phyloP scores from a whole-genome alignment of 2,329 filamentous ascomycete species.

The Knufia fluminis region DNA sequence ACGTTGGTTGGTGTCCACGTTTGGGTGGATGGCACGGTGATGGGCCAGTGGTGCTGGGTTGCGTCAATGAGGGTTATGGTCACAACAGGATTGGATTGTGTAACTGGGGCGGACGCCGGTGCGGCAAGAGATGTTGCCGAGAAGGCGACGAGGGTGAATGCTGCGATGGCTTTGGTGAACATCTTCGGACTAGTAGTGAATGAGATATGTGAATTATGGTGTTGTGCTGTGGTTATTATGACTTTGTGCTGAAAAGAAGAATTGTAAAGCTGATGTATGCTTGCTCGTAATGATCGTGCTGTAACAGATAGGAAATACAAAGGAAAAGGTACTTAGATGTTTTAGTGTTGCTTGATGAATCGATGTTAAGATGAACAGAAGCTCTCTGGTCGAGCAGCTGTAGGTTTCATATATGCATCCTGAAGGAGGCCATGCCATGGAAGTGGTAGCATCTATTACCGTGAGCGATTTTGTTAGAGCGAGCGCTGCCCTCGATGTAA shows the following conservation, averaged over 20 bases:
- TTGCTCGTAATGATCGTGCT: constrained; percentile 1
- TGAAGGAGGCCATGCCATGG: too few species aligned
- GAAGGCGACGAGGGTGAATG: neutral
- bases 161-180: constrained; percentile 2
- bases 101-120: neutral
- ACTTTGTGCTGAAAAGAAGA: neutral
- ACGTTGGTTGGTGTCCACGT: constrained; percentile 15
- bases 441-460: too few species aligned
- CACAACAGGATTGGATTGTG: neutral
- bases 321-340: neutral
- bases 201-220: neutral
- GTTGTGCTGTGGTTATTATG: neutral
- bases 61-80: constrained; percentile 14
- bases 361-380: neutral
- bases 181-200: neutral
- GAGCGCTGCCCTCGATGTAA: too few species aligned
- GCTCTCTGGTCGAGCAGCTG: neutral
- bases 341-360: neutral
- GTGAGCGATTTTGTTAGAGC: too few species aligned
- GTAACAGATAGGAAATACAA: constrained; percentile 3
- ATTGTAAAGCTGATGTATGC: too few species aligned
- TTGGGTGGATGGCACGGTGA: constrained; percentile 10
- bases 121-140: neutral
- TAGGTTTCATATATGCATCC: neutral
- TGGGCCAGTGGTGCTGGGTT: constrained; percentile 13